Base-by-base conservation (phyloP, 2,329 filamentous ascomycete genomes). In the Leptodontidium sp. region DNA sequence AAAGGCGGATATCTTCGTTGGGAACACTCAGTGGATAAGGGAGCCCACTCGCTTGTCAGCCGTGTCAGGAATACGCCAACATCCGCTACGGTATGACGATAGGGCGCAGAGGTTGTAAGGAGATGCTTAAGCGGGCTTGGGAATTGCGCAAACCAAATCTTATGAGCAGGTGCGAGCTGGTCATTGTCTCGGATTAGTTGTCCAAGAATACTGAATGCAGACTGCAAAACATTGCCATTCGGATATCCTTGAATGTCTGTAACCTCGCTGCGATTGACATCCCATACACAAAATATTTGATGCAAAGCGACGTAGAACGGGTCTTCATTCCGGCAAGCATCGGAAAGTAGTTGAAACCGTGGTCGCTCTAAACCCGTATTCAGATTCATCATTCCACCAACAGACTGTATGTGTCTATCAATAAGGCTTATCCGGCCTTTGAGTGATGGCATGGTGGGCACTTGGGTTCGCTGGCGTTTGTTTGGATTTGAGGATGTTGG, bases 221-320 rank as follows among this genome's bases (percentile, higher is more conserved):
- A 52, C 8, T 68, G 68, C 3, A 81, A 63, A 24, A 71, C 67
- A 12, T 38, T 64, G 29, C 59, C 11, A 21, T 69, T 52, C 29
- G 73, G 72, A 57, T 81, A 76, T 1, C 79, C 78, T 14, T 84
- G 75, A 2, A 82, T 69, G 14, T 62, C 73, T 17, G 83, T 47
- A 24, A 78, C 53, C 43, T 73, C 68, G 17, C 65, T 47, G 40
- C 59, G 72, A 47, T 73, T 62, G 15, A 69, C 40, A 67, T 77
- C 84, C 84, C 86, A 87, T 24, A 85, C 75, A 75, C 89, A 91
- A 77, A 88, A 90, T 1, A 91, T 68, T 75, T 92, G 90, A 75
- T 92, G 90, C 14, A 92, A 76, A 6, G 85, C 82, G 61, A 93
- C 73, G 75, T 90, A 94, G 75, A 91, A 87, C 58, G 81, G 70